phyloP scores from a whole-genome alignment of 345 rosid species.

The Citropsis articulata region DNA sequence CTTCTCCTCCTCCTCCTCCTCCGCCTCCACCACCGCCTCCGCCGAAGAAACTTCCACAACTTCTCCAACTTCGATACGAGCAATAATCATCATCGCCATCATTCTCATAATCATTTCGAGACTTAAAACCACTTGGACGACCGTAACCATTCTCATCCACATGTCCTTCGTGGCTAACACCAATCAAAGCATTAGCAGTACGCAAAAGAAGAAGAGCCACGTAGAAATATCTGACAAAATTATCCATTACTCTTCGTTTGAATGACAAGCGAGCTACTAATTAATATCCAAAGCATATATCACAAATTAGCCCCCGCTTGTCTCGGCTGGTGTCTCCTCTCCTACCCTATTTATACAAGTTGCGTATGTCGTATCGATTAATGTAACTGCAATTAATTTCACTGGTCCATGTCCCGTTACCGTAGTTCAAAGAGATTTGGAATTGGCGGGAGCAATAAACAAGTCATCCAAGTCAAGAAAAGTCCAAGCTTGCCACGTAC shows the following conservation, averaged over 20 bases:
- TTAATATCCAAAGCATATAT: too few relatives aligned
- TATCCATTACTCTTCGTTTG: slow-evolving; percentile 21
- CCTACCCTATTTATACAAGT: slow-evolving; percentile 33
- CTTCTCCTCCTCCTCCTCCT: slow-evolving; percentile 32
- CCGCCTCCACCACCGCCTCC: slow-evolving; percentile 16
- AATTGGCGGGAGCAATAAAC: slow-evolving; percentile 16
- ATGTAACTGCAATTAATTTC: not conserved
- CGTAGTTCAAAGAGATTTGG: slow-evolving; percentile 23
- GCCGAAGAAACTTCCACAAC: slow-evolving; percentile 50
- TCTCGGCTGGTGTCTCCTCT: slow-evolving; percentile 14
- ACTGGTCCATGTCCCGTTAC: not conserved
- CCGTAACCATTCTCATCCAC: slow-evolving; percentile 19
- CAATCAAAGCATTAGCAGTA: slow-evolving; percentile 22
- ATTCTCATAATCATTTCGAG: slow-evolving; percentile 3
- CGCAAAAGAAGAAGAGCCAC: slow-evolving; percentile 30
- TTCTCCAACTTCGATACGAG: slow-evolving; percentile 40
- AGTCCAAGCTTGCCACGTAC: not conserved
- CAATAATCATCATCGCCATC: slow-evolving; percentile 30
- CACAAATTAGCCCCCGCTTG: too few relatives aligned
- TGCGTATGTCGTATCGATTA: not conserved
- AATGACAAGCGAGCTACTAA: too few relatives aligned
- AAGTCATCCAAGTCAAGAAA: slow-evolving; percentile 25
- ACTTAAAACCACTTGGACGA: slow-evolving; percentile 15
- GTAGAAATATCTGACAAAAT: slow-evolving; percentile 13
- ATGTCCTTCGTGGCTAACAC: slow-evolving; percentile 18